Percentiles rank a stretch among this genome's conserved stretches.
phyloP scores from a whole-genome alignment of 202 grass and related monocot genomes.

The Zizania palustris region DNA sequence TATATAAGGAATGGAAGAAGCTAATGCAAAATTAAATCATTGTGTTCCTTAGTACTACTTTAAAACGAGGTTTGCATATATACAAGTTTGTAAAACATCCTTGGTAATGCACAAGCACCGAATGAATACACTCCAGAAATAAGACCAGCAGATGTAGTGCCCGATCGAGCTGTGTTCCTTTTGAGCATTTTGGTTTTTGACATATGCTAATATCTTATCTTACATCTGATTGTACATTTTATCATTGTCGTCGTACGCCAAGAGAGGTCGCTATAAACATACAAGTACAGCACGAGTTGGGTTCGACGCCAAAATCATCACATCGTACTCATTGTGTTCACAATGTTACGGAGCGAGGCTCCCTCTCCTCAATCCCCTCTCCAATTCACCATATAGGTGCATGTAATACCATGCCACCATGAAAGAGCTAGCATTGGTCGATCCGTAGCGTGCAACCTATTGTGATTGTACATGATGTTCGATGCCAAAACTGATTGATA shows the following conservation, averaged over 20 bases:
- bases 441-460: neutral
- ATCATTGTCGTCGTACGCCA: neutral
- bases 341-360: neutral
- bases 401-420: neutral
- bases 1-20: no score
- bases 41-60: no score
- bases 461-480: neutral
- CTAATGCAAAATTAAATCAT: no score
- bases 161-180: neutral
- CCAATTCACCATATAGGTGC: neutral
- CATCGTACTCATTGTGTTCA: neutral
- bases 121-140: no score
- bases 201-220: conserved; percentile 4
- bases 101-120: no score
- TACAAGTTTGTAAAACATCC: no score
- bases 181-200: neutral
- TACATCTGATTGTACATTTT: conserved; percentile 12
- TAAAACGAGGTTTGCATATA: no score
- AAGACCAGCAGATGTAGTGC: neutral
- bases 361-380: neutral
- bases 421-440: neutral
- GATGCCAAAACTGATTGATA: neutral
- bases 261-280: conserved; percentile 19
- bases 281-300: conserved; percentile 5
- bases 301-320: neutral